These are phyloP conservation scores for Anisodus acutangulus DNA, from an alignment of 257 asterid genomes.

Conservation along the genomic window DNA sequence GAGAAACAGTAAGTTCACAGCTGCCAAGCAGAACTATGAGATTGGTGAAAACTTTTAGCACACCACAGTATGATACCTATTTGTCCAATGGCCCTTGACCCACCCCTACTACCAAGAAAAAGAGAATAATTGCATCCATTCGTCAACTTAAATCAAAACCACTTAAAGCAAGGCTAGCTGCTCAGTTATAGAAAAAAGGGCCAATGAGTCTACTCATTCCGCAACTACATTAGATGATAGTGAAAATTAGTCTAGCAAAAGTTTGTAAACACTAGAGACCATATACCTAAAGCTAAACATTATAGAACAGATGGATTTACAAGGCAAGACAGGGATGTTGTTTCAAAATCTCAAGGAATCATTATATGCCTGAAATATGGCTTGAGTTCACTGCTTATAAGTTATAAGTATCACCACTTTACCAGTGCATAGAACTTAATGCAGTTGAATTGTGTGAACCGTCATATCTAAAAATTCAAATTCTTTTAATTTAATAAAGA, in stretches of 20 bases:
- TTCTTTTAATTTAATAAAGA: background rate
- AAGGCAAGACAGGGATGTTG: background rate
- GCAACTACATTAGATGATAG: background rate
- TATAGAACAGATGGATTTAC: background rate
- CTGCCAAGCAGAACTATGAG: constrained; percentile 19
- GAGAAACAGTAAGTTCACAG: constrained; percentile 30
- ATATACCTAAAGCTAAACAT: background rate
- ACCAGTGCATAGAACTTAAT: background rate
- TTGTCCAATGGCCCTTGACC: background rate
- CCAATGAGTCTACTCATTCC: background rate
- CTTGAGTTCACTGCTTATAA: background rate
- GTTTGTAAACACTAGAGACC: background rate
- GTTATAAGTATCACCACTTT: background rate
- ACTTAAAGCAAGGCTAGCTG: constrained; percentile 6
- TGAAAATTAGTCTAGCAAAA: background rate
- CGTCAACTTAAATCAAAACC: constrained; percentile 4
- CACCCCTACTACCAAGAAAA: background rate
- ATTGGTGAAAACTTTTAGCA: background rate
- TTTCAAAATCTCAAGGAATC: background rate
- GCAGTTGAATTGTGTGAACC: background rate
- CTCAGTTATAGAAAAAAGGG: background rate
- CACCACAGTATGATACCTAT: background rate
- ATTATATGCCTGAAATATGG: background rate
- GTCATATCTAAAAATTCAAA: background rate
- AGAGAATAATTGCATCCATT: constrained; percentile 9